Base-by-base conservation (phyloP, 177 flowering plant species). In the Vitis hybrid region DNA sequence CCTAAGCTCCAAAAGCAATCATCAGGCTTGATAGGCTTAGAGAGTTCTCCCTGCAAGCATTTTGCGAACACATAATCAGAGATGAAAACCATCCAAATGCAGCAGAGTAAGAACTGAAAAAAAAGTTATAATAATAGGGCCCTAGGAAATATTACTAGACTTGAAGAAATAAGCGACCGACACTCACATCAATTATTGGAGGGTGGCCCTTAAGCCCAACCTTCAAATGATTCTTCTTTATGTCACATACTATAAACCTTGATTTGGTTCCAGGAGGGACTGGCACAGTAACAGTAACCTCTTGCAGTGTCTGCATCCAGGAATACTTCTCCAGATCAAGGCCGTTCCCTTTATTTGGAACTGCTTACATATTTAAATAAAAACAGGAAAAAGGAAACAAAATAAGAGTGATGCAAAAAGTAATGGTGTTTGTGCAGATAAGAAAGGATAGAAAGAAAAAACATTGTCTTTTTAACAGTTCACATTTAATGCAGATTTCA, bases 1-100 rank as follows among this genome's bases (percentile, higher is more conserved):
- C 99, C 99, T 77, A 95, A 77, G 76, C 96, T 95, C 99, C 99
- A 95, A 67, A 88, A 91, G 62, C 92, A 85, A 67, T 95, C 99
- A 75, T 93, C 99, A 67, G 83, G 87, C 78, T 90, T 95, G 64
- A 95, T 81, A 67, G 87, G 59, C 73, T 79, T 76, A 49, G 39
- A 83, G 26, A 95, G 90, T 62, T 91, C 96, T 10, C 94, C 99
- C 97, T 92, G 82, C 51, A 85, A 60, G 8, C 12, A 69, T 56
- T 64, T 48, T 5, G 51, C 15, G 53, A 49, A 61, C 12, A 11
- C 21, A n/a, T 16, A 31, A 60, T 58, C n/a, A 8, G 26, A 48
- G 15, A 26, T 5, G 13, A 12, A 39, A 19, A 12, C 3, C n/a
- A 21, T 3, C 10, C 10, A 16, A 11, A 49, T 33, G 26, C 51